Percentiles rank a stretch among this genome's conserved stretches.
phyloP scores from a whole-genome alignment of 2,329 filamentous ascomycete genomes.

The Acephala macrosclerotiorum region DNA sequence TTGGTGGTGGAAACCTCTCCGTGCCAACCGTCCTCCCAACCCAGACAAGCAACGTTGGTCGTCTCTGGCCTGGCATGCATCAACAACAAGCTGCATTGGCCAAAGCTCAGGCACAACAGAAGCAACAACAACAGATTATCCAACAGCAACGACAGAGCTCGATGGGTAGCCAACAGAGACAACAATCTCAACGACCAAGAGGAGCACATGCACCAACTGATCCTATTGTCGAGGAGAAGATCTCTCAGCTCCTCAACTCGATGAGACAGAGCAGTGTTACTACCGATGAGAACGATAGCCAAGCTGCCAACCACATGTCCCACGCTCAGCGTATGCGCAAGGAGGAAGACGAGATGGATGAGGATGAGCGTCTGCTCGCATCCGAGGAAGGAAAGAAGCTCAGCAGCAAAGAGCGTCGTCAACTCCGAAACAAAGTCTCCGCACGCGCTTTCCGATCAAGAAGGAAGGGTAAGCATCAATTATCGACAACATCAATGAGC shows the following conservation, averaged over 20 bases:
- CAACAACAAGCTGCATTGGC: conserved; percentile 83
- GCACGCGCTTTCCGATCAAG: conserved; percentile 97
- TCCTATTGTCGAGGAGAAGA: conserved; percentile 87
- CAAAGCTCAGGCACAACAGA: conserved; percentile 75
- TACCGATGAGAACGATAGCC: conserved; percentile 58
- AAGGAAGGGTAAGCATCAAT: conserved; percentile 80
- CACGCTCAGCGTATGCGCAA: conserved; percentile 82
- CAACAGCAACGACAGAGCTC: conserved; percentile 59
- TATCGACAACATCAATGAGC: conserved; percentile 4
- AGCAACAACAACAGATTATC: conserved; percentile 68
- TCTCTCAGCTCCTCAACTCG: conserved; percentile 88
- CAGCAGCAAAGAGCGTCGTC: conserved; percentile 95
- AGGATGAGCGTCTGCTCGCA: conserved; percentile 91
- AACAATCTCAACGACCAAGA: conserved; percentile 51
- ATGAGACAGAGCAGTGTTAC: conserved; percentile 76
- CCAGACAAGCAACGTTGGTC: conserved; percentile 66
- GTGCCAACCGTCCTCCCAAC: conserved; percentile 52
- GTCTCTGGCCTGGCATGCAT: conserved; percentile 93
- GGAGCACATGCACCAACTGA: conserved; percentile 56
- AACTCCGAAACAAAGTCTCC: conserved; percentile 98
- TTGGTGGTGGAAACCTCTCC: conserved; percentile 63
- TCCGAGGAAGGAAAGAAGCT: conserved; percentile 99
- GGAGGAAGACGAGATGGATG: conserved; percentile 98
- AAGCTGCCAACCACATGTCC: conserved; percentile 50
- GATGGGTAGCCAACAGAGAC: conserved; percentile 52